phyloP scores from a whole-genome alignment of 257 asterid genomes.

The Echites panduratus region DNA sequence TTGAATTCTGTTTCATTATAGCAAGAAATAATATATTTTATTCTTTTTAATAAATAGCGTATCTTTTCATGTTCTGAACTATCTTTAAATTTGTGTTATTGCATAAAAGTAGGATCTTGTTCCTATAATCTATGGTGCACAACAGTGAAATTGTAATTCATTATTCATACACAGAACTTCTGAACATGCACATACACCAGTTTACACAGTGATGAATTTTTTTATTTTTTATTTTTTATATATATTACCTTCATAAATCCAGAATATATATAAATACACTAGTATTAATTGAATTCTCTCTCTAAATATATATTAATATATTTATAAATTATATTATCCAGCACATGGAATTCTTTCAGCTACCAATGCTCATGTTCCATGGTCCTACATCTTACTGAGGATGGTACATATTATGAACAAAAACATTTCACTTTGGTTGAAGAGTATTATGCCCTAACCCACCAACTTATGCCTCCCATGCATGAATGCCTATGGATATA shows the following conservation, averaged over 20 bases:
- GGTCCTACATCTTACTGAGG: not conserved
- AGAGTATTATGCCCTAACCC: constrained; percentile 20
- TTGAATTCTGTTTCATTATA: too few relatives aligned
- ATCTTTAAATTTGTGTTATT: not conserved
- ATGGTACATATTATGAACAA: not conserved
- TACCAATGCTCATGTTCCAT: not conserved
- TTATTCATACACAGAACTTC: not conserved
- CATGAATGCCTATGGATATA: not conserved
- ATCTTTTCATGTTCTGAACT: not conserved
- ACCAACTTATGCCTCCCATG: constrained; percentile 34
- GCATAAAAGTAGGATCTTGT: not conserved
- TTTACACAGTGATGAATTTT: not conserved
- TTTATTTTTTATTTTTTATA: too few relatives aligned
- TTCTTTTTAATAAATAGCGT: not conserved
- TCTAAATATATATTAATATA: too few relatives aligned
- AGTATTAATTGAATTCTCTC: too few relatives aligned
- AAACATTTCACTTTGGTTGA: constrained; percentile 8
- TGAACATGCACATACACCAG: too few relatives aligned
- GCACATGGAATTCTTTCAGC: not conserved
- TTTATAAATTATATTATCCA: too few relatives aligned
- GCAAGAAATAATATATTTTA: too few relatives aligned
- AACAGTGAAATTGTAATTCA: not conserved
- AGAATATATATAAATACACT: too few relatives aligned
- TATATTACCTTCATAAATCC: too few relatives aligned
- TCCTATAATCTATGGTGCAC: not conserved